Percentiles rank a stretch among this genome's conserved stretches.
phyloP scores from a whole-genome alignment of 2,329 filamentous ascomycete genomes.

The Diaporthe eres region DNA sequence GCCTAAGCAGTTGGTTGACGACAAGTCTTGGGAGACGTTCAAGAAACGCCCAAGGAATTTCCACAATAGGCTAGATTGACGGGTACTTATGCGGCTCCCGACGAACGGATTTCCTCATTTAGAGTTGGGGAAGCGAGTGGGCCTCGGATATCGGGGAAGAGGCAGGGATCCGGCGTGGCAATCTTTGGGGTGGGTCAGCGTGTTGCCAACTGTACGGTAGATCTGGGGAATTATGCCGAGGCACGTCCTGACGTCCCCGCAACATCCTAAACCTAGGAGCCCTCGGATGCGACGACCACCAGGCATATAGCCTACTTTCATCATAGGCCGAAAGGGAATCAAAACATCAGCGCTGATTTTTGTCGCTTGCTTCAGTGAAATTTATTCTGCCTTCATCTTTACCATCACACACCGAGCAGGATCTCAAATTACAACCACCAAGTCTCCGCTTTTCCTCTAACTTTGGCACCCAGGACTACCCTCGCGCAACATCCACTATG shows the following conservation, averaged over 20 bases:
- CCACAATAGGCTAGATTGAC: not conserved
- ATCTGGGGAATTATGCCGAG: conserved; percentile 19
- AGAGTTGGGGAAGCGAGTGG: not conserved
- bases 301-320: conserved; percentile 12
- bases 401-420: not conserved
- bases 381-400: not conserved
- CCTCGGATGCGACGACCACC: not conserved
- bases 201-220: not conserved
- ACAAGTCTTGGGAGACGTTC: not conserved
- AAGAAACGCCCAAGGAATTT: not conserved
- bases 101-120: not conserved
- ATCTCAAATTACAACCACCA: not conserved
- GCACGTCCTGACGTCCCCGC: conserved; percentile 11
- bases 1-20: no score
- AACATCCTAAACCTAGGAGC: not conserved
- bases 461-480: no score
- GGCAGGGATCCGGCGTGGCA: not conserved
- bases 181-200: not conserved
- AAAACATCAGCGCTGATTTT: not conserved
- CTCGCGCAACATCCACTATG: conserved; percentile 54
- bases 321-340: not conserved
- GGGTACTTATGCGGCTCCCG: conserved; percentile 3
- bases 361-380: not conserved
- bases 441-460: not conserved
- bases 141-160: conserved; percentile 1